Conservation (phyloP, 1,139 yeast species). For the Hansenula sp. region DNA sequence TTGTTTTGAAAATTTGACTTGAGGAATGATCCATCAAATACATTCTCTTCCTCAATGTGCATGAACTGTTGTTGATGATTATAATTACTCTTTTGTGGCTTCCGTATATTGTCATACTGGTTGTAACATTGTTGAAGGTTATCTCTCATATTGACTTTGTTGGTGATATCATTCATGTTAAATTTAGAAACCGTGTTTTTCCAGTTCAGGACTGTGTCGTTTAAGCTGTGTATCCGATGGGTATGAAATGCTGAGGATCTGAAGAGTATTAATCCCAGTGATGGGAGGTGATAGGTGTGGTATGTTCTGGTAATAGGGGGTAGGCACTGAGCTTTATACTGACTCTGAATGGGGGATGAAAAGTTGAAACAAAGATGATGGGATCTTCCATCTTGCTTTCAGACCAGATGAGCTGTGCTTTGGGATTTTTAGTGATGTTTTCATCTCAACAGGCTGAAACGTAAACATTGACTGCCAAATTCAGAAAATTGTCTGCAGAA, state of each 20-base stretch:
- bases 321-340: too few relatives aligned
- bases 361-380: too few relatives aligned
- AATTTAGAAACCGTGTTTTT: too few relatives aligned
- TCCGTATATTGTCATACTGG: background rate
- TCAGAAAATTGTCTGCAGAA: constrained; percentile 4
- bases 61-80: background rate
- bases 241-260: background rate
- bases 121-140: background rate
- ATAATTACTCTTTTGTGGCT: background rate
- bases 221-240: background rate
- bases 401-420: background rate
- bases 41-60: background rate
- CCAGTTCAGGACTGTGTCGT: too few relatives aligned
- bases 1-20: background rate
- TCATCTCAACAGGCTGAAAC: background rate
- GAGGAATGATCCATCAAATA: background rate
- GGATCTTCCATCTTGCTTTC: too few relatives aligned
- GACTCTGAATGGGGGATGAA: too few relatives aligned
- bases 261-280: background rate
- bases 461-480: constrained; percentile 3
- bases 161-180: constrained; percentile 18
- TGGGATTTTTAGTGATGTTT: background rate
- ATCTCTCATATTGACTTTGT: constrained; percentile 6
- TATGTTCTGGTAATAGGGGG: too few relatives aligned
- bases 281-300: too few relatives aligned